Percentiles rank a stretch among this genome's conserved stretches.
These are phyloP conservation scores for Didymella pinodella DNA, from an alignment of 2,329 filamentous ascomycete species.

Conservation along the genomic window DNA sequence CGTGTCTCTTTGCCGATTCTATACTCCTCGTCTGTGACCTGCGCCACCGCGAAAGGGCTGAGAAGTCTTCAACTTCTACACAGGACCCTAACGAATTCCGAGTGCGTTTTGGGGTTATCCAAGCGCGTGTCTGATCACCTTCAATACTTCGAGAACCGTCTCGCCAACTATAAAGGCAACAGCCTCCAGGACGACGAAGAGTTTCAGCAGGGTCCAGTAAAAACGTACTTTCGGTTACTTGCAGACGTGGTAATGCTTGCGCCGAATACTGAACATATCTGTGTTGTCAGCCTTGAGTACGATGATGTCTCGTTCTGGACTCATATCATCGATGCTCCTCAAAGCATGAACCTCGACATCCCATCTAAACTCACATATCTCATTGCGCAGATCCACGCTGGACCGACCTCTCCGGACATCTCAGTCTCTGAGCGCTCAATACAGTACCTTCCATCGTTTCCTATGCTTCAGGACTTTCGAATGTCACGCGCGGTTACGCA, in stretches of 20 bases:
- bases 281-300: slow-evolving; percentile 35
- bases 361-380: slow-evolving; percentile 29
- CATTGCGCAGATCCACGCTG: slow-evolving; percentile 28
- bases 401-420: background rate
- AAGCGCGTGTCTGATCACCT: slow-evolving; percentile 20
- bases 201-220: slow-evolving; percentile 9
- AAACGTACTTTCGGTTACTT: slow-evolving; percentile 33
- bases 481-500: slow-evolving; percentile 21
- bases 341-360: background rate
- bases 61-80: slow-evolving; percentile 28
- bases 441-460: slow-evolving; percentile 15
- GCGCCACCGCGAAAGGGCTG: slow-evolving; percentile 26
- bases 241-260: slow-evolving; percentile 26
- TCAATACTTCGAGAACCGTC: slow-evolving; percentile 39
- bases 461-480: slow-evolving; percentile 26
- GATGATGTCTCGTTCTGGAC: slow-evolving; percentile 34
- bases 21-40: slow-evolving; percentile 35
- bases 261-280: slow-evolving; percentile 35
- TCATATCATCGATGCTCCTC: slow-evolving; percentile 9
- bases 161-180: slow-evolving; percentile 34
- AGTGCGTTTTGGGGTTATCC: background rate
- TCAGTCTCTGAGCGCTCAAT: slow-evolving; percentile 20
- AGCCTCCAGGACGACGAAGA: slow-evolving; percentile 23
- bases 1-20: slow-evolving; percentile 32
- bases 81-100: slow-evolving; percentile 20